A percentile compares a stretch with the other conserved stretches of the same genome.
Evolutionary conservation across 202 grass and related monocot genomes (phyloP).

Genomic region (Zoysia matrella): DNA sequence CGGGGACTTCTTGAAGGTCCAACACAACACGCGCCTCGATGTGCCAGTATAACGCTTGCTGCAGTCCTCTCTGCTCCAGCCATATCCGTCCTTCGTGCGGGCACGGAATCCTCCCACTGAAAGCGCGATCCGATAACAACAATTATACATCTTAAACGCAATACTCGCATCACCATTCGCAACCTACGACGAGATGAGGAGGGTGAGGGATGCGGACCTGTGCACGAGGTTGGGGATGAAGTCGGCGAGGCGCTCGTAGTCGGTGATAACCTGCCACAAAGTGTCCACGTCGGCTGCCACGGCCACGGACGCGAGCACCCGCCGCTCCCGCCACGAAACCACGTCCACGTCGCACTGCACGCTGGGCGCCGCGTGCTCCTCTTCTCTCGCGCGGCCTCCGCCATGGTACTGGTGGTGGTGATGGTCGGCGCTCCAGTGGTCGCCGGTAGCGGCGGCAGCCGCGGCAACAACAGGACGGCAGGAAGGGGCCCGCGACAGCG

Average conservation of each 20-base stretch:
- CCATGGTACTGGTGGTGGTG: background rate
- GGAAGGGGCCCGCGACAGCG: slow-evolving; percentile 14
- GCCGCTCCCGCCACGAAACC: slow-evolving; percentile 92
- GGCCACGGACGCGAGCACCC: slow-evolving; percentile 63
- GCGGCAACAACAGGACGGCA: slow-evolving; percentile 16
- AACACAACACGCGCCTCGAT: slow-evolving; percentile 93
- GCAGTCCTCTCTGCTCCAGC: slow-evolving; percentile 89
- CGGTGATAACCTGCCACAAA: slow-evolving; percentile 89
- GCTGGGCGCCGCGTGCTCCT: slow-evolving; percentile 14
- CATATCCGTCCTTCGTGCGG: slow-evolving; percentile 85
- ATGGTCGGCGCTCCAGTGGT: slow-evolving; percentile 50
- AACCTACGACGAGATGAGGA: background rate
- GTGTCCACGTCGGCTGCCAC: slow-evolving; percentile 83
- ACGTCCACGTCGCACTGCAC: slow-evolving; percentile 89
- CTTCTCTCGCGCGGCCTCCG: background rate
- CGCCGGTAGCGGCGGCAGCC: slow-evolving; percentile 45
- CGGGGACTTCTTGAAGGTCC: slow-evolving; percentile 79
- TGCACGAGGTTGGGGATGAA: slow-evolving; percentile 95
- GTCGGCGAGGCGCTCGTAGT: slow-evolving; percentile 92
- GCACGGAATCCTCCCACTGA: slow-evolving; percentile 90
- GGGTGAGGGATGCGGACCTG: slow-evolving; percentile 46
- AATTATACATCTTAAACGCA: background rate
- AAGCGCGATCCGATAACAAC: slow-evolving; percentile 8
- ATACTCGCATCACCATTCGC: background rate
- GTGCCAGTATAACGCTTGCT: slow-evolving; percentile 89